Conservation (phyloP, 352 stramenopile species). For the Phytophthora nicotianae region DNA sequence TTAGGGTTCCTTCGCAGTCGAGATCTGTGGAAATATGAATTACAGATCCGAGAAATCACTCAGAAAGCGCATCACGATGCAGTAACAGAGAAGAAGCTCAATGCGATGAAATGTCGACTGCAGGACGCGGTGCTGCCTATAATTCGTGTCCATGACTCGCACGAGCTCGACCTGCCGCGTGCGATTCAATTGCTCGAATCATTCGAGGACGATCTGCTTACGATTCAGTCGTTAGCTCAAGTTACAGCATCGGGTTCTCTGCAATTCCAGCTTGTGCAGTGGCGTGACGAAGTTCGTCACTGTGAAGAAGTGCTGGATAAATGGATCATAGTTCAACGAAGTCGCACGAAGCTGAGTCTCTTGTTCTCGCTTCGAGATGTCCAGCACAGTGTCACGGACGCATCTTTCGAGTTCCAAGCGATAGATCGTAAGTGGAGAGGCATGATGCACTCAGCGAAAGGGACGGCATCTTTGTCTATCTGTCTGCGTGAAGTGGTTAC, state of each 20-base stretch:
- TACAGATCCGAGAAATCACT: slow-evolving; percentile 66
- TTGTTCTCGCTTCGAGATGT: slow-evolving; percentile 62
- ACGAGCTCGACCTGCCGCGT: slow-evolving; percentile 46
- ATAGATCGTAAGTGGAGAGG: slow-evolving; percentile 72
- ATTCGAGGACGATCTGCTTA: slow-evolving; percentile 64
- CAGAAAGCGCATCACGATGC: slow-evolving; percentile 60
- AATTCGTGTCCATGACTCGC: slow-evolving; percentile 45
- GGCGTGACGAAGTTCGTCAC: slow-evolving; percentile 64
- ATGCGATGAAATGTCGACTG: slow-evolving; percentile 61
- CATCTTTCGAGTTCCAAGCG: slow-evolving; percentile 62
- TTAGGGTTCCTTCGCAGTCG: slow-evolving; percentile 56
- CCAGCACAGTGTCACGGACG: slow-evolving; percentile 58
- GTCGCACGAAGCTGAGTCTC: slow-evolving; percentile 51
- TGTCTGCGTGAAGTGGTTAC: slow-evolving; percentile 71
- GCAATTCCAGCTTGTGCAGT: slow-evolving; percentile 48
- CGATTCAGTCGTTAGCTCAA: slow-evolving; percentile 61
- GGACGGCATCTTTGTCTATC: slow-evolving; percentile 48
- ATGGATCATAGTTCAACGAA: slow-evolving; percentile 57
- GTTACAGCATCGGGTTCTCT: slow-evolving; percentile 44
- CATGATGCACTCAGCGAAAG: slow-evolving; percentile 66
- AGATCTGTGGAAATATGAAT: slow-evolving; percentile 56
- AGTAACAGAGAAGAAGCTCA: slow-evolving; percentile 57
- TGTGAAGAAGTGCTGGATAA: slow-evolving; percentile 66
- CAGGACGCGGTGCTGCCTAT: slow-evolving; percentile 47
- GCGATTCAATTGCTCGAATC: slow-evolving; percentile 40